Conservation (phyloP, 2,329 filamentous ascomycete species). For the Hypoxylon sp. region DNA sequence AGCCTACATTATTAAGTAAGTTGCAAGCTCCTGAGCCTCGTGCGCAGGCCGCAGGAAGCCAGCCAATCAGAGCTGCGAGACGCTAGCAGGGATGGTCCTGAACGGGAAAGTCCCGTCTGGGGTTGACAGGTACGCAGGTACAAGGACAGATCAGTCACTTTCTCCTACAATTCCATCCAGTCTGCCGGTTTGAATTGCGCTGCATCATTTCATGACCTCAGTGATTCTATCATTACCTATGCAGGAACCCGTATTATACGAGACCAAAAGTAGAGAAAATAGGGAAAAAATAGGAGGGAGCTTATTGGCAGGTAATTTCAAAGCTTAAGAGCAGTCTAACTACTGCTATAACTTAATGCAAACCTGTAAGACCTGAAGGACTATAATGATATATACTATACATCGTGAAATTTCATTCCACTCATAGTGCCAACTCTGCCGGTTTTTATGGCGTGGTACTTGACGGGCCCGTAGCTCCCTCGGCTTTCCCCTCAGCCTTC, state of each 20-base stretch:
- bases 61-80: constrained; percentile 31
- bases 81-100: constrained; percentile 34
- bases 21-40: constrained; percentile 43
- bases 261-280: too few species aligned
- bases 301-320: too few species aligned
- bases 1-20: too few species aligned
- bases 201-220: neutral
- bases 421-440: neutral
- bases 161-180: neutral
- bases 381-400: too few species aligned
- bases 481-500: constrained; percentile 38
- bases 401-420: neutral
- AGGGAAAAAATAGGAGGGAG: too few species aligned
- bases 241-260: too few species aligned
- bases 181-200: neutral
- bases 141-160: constrained; percentile 4
- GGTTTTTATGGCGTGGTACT: constrained; percentile 20
- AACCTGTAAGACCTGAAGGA: too few species aligned
- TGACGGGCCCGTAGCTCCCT: constrained; percentile 34
- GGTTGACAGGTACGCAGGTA: constrained; percentile 15
- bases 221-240: too few species aligned
- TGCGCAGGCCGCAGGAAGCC: constrained; percentile 29
- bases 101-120: constrained; percentile 26
- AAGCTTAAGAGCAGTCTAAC: too few species aligned
- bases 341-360: too few species aligned